Evolutionary conservation across 768 basidiomycete species (phyloP), one percentile per base, ranked within the genome.

Genomic region (Mycena vitilis): DNA sequence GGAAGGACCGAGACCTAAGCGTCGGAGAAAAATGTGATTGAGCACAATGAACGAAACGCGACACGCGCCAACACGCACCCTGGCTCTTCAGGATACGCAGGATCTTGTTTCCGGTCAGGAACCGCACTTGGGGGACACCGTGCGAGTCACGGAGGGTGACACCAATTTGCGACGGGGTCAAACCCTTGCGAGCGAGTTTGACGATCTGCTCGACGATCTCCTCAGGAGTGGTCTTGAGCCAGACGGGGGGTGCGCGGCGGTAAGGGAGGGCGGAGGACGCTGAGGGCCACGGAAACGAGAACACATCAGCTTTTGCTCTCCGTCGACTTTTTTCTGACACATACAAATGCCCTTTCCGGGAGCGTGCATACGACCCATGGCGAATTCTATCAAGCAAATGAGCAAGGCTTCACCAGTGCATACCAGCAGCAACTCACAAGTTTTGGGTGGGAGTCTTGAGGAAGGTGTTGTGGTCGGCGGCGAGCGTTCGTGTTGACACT

Each of bases 261-360:
- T 98, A 98, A 66, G 97, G 97, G 78, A 99, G 94, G 74, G 97
- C 96, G 79, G 97, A 98, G 84, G 95, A 96, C 85, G 92, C 90
- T 85, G 60, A 25, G 65, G 30, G 55, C 44, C 52, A 38, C 16
- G 66, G n/a, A 51, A 56, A 42, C 51, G 48, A 58, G 12, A 52
- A 53, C 58, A 65, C 56, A 65, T 49, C 63, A 64, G 69, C 61
- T 54, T 49, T 51, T 42, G 56, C 40, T 5, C n/a, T 36, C 53
- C 36, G 20, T 61, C 18, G 10, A 25, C 55, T 54, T 65, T 58
- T n/a, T 62, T 52, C 25, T 30, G 54, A 48, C 65, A 90, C 92
- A 76, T 82, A 95, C 93, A 94, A 88, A 99, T 98, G 89, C 96
- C 97, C 95, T 99, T 99, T 84, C 95, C 95, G 84, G 96, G 95